Evolutionary conservation across 768 basidiomycete species (phyloP).

Genomic region (Dioszegia crocea): DNA sequence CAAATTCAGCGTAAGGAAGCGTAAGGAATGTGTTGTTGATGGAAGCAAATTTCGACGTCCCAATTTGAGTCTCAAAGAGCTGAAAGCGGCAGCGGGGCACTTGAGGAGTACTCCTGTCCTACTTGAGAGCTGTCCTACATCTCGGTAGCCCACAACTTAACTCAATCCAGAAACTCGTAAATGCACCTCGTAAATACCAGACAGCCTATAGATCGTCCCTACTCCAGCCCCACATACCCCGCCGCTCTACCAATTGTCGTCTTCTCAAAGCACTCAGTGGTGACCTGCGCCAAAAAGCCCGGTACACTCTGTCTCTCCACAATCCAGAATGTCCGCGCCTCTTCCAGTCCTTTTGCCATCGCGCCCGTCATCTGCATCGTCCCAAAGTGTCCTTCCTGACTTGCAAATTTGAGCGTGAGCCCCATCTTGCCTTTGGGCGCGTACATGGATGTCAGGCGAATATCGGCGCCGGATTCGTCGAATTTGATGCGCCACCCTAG

Average conservation of each 20-base stretch:
- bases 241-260: constrained; percentile 52
- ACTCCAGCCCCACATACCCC: constrained; percentile 21
- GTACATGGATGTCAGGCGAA: constrained; percentile 84
- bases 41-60: too few relatives aligned
- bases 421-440: constrained; percentile 83
- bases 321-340: constrained; percentile 80
- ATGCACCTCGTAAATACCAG: too few relatives aligned
- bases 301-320: constrained; percentile 79
- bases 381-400: constrained; percentile 50
- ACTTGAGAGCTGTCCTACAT: too few relatives aligned
- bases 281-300: constrained; percentile 82
- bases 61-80: too few relatives aligned
- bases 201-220: too few relatives aligned
- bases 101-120: too few relatives aligned
- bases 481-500: constrained; percentile 89
- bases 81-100: too few relatives aligned
- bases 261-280: constrained; percentile 80
- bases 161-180: too few relatives aligned
- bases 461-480: constrained; percentile 75
- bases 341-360: constrained; percentile 56
- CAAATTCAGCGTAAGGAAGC: too few relatives aligned
- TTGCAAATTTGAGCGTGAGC: constrained; percentile 55
- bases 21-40: too few relatives aligned
- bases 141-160: too few relatives aligned
- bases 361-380: constrained; percentile 49